phyloP scores from a whole-genome alignment of 1,139 yeast genomes.

The Blastobotrys persicus region DNA sequence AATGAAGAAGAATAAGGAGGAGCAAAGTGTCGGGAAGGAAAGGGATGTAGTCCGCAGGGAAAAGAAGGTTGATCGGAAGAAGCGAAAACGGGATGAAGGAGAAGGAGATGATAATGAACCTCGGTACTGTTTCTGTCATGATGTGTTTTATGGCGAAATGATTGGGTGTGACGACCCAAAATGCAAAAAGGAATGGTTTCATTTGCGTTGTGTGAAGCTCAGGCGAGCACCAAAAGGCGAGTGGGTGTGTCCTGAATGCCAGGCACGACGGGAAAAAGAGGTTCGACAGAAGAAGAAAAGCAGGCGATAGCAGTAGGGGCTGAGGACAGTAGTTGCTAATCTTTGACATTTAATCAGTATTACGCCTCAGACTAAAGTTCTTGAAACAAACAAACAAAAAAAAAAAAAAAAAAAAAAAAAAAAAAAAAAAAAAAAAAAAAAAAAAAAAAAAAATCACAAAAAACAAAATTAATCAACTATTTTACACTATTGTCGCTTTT shows the following conservation, averaged over 20 bases:
- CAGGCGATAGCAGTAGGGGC: too few species aligned
- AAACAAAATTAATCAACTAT: too few species aligned
- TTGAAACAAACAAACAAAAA: too few species aligned
- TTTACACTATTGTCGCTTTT: not conserved
- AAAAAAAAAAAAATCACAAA: too few species aligned
- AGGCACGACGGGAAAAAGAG: conserved; percentile 1
- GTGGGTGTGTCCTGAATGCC: conserved; percentile 39
- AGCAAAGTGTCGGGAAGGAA: not conserved
- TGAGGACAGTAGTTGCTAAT: too few species aligned
- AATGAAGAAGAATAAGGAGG: not conserved
- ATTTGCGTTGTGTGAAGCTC: conserved; percentile 70
- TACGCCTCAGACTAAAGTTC: too few species aligned
- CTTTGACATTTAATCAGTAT: too few species aligned
- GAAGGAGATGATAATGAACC: conserved; percentile 19
- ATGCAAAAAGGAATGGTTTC: conserved; percentile 83
- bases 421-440: not conserved
- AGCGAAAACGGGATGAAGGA: not conserved
- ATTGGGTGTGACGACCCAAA: conserved; percentile 81
- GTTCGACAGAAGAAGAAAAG: not conserved
- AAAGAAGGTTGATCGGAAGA: not conserved
- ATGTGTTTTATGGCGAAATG: conserved; percentile 84
- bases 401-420: too few species aligned
- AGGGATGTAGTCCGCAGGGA: not conserved
- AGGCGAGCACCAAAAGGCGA: conserved; percentile 37
- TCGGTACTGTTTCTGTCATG: conserved; percentile 70